Percentiles rank a stretch among this genome's conserved stretches.
These are phyloP conservation scores for Brasilioporus rufonigricans DNA, from an alignment of 768 basidiomycete species.

Conservation along the genomic window DNA sequence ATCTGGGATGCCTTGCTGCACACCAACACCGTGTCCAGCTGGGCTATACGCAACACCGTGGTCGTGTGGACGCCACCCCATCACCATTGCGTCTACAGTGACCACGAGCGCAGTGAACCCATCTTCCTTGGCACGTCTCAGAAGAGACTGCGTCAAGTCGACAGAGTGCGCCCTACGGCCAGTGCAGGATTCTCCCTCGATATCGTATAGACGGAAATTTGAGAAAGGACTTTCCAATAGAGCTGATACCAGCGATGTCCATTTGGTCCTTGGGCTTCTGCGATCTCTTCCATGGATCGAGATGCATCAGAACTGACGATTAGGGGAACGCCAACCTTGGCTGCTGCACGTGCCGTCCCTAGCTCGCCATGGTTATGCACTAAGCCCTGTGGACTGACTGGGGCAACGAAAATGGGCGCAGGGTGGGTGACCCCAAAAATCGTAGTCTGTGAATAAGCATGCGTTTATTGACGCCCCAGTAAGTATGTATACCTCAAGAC, in stretches of 20 bases:
- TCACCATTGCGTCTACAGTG: slow-evolving; percentile 42
- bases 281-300: slow-evolving; percentile 50
- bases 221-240: slow-evolving; percentile 21
- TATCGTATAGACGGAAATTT: too few species aligned
- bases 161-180: slow-evolving; percentile 36
- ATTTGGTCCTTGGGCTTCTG: slow-evolving; percentile 39
- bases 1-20: slow-evolving; percentile 42
- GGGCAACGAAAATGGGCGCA: slow-evolving; percentile 50
- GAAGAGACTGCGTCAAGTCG: slow-evolving; percentile 39
- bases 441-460: slow-evolving; percentile 14
- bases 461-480: neutral
- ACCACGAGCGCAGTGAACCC: slow-evolving; percentile 45
- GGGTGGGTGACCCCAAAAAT: slow-evolving; percentile 40
- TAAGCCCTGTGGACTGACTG: slow-evolving; percentile 55
- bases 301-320: slow-evolving; percentile 31
- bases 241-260: slow-evolving; percentile 50
- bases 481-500: slow-evolving; percentile 41
- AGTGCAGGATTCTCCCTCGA: neutral
- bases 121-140: slow-evolving; percentile 40
- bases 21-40: slow-evolving; percentile 35
- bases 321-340: slow-evolving; percentile 44
- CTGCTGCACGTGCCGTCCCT: slow-evolving; percentile 44
- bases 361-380: slow-evolving; percentile 45
- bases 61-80: slow-evolving; percentile 48
- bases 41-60: slow-evolving; percentile 42